Base-by-base conservation (phyloP, 208 protist species). In the Acanthamoeba triangularis region DNA sequence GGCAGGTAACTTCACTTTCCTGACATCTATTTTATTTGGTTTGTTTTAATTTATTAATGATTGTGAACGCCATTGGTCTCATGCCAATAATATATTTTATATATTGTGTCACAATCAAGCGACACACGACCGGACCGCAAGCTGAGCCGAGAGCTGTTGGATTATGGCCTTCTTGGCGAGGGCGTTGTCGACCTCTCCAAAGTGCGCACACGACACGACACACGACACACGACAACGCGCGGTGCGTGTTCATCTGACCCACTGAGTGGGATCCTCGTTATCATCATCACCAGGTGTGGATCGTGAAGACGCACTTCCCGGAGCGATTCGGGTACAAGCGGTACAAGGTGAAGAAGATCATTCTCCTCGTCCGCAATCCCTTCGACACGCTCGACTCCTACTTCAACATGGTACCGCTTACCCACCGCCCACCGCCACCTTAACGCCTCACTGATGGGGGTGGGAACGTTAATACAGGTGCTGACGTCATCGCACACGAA, bases 221-320 rank as follows among this genome's bases (percentile, higher is more conserved):
- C 18, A 28, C 13, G 16, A 23, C 61, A 67, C 23, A 30, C 61
- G 18, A 41, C 37, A 41, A 41, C 23, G 59, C 23, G 59, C 23
- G 18, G 59, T 59, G 52, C 11, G 16, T 59, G 52, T 16, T 59
- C n/a, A n/a, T n/a, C n/a, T n/a, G n/a, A n/a, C n/a, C n/a, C n/a
- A n/a, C n/a, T n/a, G n/a, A n/a, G n/a, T n/a, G n/a, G n/a, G n/a
- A n/a, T n/a, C n/a, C n/a, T n/a, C n/a, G n/a, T n/a, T n/a, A n/a
- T n/a, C 54, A 23, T 61, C 20, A 18, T 30, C 63, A 35, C 0
- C 25, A 82, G 74, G 74, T 82, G 74, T 82, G 63, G 67, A 93
- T 93, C 65, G 35, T 93, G 6, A 93, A 93, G 61, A 93, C 88
- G 23, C 88, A 93, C 65, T 93, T 93, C 61, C 88, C 88, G 0